phyloP scores from a whole-genome alignment of 805 yeast species.

The Cyberlindnera euphorbiiphila region DNA sequence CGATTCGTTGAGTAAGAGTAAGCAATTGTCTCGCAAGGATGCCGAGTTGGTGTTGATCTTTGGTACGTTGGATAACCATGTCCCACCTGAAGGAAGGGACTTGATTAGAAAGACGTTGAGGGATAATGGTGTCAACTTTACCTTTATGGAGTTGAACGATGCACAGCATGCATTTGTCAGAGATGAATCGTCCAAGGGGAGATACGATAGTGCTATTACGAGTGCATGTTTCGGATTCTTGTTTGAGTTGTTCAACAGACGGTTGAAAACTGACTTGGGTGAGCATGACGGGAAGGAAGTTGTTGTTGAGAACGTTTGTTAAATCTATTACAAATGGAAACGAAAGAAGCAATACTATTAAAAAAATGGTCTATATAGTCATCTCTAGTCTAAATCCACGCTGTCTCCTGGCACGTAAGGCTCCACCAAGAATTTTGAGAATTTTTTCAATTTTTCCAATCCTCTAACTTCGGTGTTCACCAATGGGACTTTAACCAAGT shows the following conservation, averaged over 20 bases:
- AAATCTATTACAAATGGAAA: constrained; percentile 9
- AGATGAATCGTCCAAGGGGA: constrained; percentile 75
- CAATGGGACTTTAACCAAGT: constrained; percentile 91
- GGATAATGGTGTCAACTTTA: constrained; percentile 55
- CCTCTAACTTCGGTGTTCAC: constrained; percentile 96
- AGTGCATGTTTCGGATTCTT: constrained; percentile 62
- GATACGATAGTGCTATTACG: constrained; percentile 78
- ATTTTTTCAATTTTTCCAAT: constrained; percentile 73
- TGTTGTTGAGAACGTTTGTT: constrained; percentile 64
- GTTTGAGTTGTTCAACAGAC: constrained; percentile 66
- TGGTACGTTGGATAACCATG: constrained; percentile 78
- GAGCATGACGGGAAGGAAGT: constrained; percentile 49
- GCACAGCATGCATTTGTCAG: constrained; percentile 85
- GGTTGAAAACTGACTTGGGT: constrained; percentile 63
- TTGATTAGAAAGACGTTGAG: constrained; percentile 59
- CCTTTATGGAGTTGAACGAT: constrained; percentile 69
- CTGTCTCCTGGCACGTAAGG: constrained; percentile 63
- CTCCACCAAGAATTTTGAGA: constrained; percentile 73
- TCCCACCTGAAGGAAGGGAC: constrained; percentile 74
- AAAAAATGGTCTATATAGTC: too few species aligned
- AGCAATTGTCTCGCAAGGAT: constrained; percentile 46
- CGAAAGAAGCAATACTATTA: too few species aligned
- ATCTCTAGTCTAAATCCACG: constrained; percentile 22
- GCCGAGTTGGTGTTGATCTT: constrained; percentile 64
- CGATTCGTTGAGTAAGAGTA: constrained; percentile 57